phyloP scores from a whole-genome alignment of 257 asterid genomes.

The Agastache rugosa region DNA sequence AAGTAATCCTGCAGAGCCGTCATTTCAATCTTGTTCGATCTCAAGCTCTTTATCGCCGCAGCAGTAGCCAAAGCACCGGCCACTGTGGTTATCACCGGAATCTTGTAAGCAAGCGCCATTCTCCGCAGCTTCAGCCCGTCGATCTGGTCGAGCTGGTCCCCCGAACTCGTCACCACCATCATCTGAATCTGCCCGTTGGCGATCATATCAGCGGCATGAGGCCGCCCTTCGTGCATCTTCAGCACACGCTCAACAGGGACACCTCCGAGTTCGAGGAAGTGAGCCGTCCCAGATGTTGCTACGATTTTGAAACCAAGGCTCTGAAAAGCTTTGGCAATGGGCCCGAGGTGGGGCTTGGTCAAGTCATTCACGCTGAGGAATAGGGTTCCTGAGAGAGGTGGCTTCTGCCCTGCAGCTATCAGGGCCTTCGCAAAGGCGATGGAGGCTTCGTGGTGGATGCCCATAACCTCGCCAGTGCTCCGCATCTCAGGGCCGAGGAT shows the following conservation, averaged over 20 bases:
- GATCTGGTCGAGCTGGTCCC: conserved; percentile 81
- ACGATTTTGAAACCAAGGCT: conserved; percentile 69
- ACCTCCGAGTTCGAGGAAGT: conserved; percentile 71
- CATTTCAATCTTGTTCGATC: conserved; percentile 77
- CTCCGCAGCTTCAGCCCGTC: conserved; percentile 90
- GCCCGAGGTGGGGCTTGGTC: conserved; percentile 70
- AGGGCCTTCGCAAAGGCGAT: conserved; percentile 94
- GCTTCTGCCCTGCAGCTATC: conserved; percentile 94
- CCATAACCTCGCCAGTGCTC: conserved; percentile 99
- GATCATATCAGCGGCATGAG: conserved; percentile 88
- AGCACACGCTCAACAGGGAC: conserved; percentile 78
- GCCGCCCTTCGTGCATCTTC: conserved; percentile 96
- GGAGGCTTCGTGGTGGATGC: conserved; percentile 65
- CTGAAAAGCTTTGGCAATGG: conserved; percentile 70
- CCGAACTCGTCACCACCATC: conserved; percentile 93
- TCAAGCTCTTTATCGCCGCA: conserved; percentile 86
- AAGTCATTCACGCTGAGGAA: conserved; percentile 88
- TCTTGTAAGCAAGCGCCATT: conserved; percentile 93
- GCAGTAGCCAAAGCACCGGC: conserved; percentile 99
- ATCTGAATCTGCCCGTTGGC: conserved; percentile 89
- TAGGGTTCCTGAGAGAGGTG: conserved; percentile 79
- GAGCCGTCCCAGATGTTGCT: conserved; percentile 96
- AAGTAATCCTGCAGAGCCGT: conserved; percentile 95
- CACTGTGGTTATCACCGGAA: conserved; percentile 91
- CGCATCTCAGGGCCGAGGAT: conserved; percentile 98